A percentile compares a stretch with the other conserved stretches of the same genome.
phyloP scores from a whole-genome alignment of 441 rosid genomes.

The Corymbia calophylla region DNA sequence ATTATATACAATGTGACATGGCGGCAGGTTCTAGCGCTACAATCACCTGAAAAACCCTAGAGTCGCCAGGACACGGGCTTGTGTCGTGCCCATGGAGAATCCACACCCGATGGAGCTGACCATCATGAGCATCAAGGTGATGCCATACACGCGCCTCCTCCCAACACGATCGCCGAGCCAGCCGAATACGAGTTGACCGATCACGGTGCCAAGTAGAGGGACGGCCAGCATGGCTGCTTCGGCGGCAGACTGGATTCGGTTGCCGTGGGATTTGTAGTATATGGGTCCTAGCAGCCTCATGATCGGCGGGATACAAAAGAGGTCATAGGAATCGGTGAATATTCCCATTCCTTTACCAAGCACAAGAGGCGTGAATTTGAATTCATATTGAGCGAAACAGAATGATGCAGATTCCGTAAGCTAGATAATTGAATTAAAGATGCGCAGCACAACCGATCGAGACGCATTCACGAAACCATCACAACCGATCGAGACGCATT shows the following conservation, averaged over 20 bases:
- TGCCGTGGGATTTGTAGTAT: conserved; percentile 23
- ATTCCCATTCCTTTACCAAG: conserved; percentile 36
- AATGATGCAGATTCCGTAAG: not conserved
- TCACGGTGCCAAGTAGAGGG: conserved; percentile 47
- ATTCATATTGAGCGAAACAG: not conserved
- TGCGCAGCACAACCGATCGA: not conserved
- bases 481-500: not conserved
- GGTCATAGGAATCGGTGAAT: conserved; percentile 76
- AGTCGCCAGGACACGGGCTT: conserved; percentile 31
- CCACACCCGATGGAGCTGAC: conserved; percentile 55
- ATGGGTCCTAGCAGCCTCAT: conserved; percentile 41
- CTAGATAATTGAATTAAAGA: not conserved
- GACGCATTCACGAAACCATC: not conserved
- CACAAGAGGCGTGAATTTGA: not conserved
- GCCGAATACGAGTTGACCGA: conserved; percentile 62
- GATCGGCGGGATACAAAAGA: conserved; percentile 69
- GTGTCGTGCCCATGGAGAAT: conserved; percentile 49
- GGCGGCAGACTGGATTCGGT: conserved; percentile 4
- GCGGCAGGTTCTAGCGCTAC: not conserved
- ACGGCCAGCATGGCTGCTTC: conserved; percentile 25
- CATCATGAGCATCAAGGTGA: conserved; percentile 47
- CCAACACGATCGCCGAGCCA: conserved; percentile 54
- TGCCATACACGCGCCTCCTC: conserved; percentile 56
- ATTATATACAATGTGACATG: not conserved
- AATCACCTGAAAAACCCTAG: conserved; percentile 7